These are phyloP conservation scores for Stagonosporopsis tanaceti DNA, from an alignment of 2,329 filamentous ascomycete genomes.

Conservation along the genomic window DNA sequence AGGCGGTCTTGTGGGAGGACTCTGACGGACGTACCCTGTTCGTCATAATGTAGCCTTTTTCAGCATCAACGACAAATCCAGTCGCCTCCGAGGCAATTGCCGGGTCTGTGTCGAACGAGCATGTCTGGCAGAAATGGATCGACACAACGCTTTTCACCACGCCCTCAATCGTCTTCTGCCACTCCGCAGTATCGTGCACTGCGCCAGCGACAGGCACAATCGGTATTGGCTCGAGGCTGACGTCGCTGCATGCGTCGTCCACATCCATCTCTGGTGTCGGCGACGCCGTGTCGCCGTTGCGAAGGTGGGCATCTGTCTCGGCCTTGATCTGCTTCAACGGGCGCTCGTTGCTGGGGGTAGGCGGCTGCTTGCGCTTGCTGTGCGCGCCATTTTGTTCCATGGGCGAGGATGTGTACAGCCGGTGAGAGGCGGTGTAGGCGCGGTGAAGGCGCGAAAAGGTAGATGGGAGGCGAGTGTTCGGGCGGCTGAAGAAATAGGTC, in stretches of 20 bases:
- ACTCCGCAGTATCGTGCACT: slow-evolving; percentile 76
- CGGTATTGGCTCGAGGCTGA: slow-evolving; percentile 55
- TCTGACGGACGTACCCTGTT: slow-evolving; percentile 50
- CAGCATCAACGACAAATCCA: slow-evolving; percentile 95
- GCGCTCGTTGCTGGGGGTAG: slow-evolving; percentile 56
- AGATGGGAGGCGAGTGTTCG: slow-evolving; percentile 4
- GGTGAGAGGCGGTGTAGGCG: slow-evolving; percentile 6
- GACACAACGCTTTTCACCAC: slow-evolving; percentile 96
- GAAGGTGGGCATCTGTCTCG: slow-evolving; percentile 53
- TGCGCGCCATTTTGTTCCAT: slow-evolving; percentile 62
- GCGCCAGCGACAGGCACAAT: slow-evolving; percentile 41
- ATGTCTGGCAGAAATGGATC: slow-evolving; percentile 98
- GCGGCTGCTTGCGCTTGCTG: slow-evolving; percentile 64
- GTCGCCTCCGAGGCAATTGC: slow-evolving; percentile 95
- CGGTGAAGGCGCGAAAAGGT: slow-evolving; percentile 8
- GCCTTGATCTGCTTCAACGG: slow-evolving; percentile 64
- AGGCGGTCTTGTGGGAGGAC: background rate
- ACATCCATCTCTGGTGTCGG: slow-evolving; percentile 43
- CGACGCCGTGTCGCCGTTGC: slow-evolving; percentile 40
- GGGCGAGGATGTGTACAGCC: slow-evolving; percentile 22
- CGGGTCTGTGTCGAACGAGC: slow-evolving; percentile 95
- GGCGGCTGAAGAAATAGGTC: slow-evolving; percentile 19
- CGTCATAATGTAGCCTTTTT: slow-evolving; percentile 74
- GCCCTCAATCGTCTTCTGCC: slow-evolving; percentile 93
- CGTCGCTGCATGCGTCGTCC: slow-evolving; percentile 39